Conservation (phyloP, 768 basidiomycete genomes). For the Boletus barrowsii region DNA sequence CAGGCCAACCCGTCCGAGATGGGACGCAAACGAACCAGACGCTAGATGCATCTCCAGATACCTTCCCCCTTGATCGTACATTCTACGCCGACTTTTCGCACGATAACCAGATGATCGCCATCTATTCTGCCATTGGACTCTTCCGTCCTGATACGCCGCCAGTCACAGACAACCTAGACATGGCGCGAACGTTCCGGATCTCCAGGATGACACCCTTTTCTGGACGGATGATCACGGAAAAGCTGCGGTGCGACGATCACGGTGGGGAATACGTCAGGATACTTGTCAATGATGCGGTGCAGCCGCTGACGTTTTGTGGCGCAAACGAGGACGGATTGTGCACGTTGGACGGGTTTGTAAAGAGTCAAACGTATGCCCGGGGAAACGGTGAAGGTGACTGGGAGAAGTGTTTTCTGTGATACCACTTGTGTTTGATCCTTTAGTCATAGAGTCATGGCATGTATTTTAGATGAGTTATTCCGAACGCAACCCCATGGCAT, state of each 20-base stretch:
- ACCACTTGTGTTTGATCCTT: not conserved
- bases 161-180: constrained; percentile 17
- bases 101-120: constrained; percentile 81
- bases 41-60: constrained; percentile 58
- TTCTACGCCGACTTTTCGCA: constrained; percentile 85
- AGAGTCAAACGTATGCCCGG: constrained; percentile 67
- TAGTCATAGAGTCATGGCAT: too few species aligned
- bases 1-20: constrained; percentile 59
- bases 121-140: constrained; percentile 62
- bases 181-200: constrained; percentile 47
- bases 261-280: constrained; percentile 55
- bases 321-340: constrained; percentile 58
- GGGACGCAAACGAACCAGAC: constrained; percentile 76
- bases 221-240: constrained; percentile 71
- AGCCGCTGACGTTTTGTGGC: constrained; percentile 60
- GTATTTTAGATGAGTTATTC: too few species aligned
- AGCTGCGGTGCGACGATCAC: constrained; percentile 47
- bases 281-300: constrained; percentile 74
- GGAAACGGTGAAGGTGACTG: constrained; percentile 71
- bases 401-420: constrained; percentile 51
- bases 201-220: constrained; percentile 72
- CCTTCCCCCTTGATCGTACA: constrained; percentile 69
- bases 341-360: constrained; percentile 59
- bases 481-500: too few species aligned
- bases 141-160: constrained; percentile 36